Evolutionary conservation across 2,329 filamentous ascomycete species (phyloP).

Genomic region (Colletotrichum sp.): DNA sequence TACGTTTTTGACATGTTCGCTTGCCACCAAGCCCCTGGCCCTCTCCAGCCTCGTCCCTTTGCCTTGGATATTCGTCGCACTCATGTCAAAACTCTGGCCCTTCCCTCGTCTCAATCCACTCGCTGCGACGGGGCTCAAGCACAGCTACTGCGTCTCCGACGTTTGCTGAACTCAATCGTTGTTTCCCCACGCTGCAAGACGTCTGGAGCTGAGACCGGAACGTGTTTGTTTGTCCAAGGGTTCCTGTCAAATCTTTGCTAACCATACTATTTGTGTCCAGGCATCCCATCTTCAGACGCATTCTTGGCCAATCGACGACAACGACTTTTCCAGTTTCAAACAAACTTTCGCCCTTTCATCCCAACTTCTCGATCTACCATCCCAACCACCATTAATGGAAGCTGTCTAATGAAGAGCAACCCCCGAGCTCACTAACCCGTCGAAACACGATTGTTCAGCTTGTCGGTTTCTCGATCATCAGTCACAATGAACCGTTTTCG

Average conservation of each 20-base stretch:
- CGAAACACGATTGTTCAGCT: background rate
- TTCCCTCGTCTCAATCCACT: background rate
- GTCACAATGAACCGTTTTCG: slow-evolving; percentile 77
- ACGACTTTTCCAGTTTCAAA: slow-evolving; percentile 1
- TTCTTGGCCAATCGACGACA: slow-evolving; percentile 1
- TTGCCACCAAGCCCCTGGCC: background rate
- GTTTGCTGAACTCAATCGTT: slow-evolving; percentile 5
- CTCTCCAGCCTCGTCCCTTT: background rate
- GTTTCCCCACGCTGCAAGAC: background rate
- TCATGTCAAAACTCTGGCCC: background rate
- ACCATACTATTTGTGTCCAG: slow-evolving; percentile 6
- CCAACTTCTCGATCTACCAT: background rate
- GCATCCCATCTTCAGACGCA: slow-evolving; percentile 7
- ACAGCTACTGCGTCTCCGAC: background rate
- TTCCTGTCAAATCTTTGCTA: slow-evolving; percentile 13
- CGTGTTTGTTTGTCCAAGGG: background rate
- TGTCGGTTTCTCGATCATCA: background rate
- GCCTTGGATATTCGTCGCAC: background rate
- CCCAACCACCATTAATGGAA: slow-evolving; percentile 14
- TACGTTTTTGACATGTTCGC: slow-evolving; percentile 2
- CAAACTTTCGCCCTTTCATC: slow-evolving; percentile 1
- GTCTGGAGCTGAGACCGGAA: slow-evolving; percentile 11
- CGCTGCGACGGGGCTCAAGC: slow-evolving; percentile 14
- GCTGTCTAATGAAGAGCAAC: slow-evolving; percentile 10
- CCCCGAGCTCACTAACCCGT: slow-evolving; percentile 1